phyloP scores from a whole-genome alignment of 768 basidiomycete species.

The Wakefieldia striispora region DNA sequence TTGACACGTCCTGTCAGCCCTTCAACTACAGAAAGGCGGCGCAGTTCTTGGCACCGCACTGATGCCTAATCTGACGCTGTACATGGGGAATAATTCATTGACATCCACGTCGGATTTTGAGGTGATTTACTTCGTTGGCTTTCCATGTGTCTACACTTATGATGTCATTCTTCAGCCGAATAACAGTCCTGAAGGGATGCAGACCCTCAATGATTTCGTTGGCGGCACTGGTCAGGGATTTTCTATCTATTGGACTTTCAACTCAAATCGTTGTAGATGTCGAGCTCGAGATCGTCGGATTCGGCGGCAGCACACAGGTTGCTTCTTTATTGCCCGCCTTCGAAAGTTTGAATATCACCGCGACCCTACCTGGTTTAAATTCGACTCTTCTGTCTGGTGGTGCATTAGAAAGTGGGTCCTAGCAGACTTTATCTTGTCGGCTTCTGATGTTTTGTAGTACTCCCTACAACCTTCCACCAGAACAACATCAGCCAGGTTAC shows the following conservation, averaged over 20 bases:
- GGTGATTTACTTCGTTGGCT: slow-evolving; percentile 27
- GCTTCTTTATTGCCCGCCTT: slow-evolving; percentile 61
- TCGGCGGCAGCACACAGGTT: slow-evolving; percentile 56
- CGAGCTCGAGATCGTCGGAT: slow-evolving; percentile 55
- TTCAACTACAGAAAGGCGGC: slow-evolving; percentile 54
- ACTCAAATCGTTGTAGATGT: slow-evolving; percentile 41
- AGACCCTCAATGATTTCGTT: slow-evolving; percentile 69
- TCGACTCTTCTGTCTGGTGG: slow-evolving; percentile 55
- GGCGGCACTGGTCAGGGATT: slow-evolving; percentile 47
- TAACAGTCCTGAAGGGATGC: slow-evolving; percentile 51
- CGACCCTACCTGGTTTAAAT: slow-evolving; percentile 59
- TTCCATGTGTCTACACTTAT: neutral
- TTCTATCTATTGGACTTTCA: neutral
- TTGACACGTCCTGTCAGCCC: slow-evolving; percentile 33
- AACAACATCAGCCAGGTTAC: slow-evolving; percentile 67
- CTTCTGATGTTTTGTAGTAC: slow-evolving; percentile 37
- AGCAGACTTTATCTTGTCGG: neutral
- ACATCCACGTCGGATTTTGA: slow-evolving; percentile 49
- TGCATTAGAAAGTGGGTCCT: slow-evolving; percentile 47
- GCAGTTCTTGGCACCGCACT: slow-evolving; percentile 57
- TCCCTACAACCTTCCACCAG: slow-evolving; percentile 58
- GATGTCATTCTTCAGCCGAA: slow-evolving; percentile 46
- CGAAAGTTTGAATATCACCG: slow-evolving; percentile 52
- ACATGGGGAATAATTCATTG: slow-evolving; percentile 60
- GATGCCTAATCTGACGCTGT: slow-evolving; percentile 57